phyloP scores from a whole-genome alignment of 345 rosid genomes.

The Cardamine occulta region DNA sequence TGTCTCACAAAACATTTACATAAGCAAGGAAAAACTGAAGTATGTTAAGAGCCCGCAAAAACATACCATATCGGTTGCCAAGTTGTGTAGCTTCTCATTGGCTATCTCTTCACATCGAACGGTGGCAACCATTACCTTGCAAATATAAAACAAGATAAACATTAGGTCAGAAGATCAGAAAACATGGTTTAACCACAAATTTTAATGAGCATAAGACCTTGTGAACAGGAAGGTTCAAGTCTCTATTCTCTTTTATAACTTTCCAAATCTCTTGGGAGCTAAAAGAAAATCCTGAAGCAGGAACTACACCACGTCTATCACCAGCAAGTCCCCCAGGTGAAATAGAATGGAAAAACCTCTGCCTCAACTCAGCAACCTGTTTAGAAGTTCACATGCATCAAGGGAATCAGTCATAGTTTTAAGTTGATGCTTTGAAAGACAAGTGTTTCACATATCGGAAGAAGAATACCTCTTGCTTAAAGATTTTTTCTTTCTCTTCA shows the following conservation, averaged over 20 bases:
- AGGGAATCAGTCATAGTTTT: neutral
- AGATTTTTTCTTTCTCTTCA: slow-evolving; percentile 76
- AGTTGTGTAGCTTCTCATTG: slow-evolving; percentile 53
- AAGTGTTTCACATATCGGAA: slow-evolving; percentile 6
- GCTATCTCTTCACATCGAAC: slow-evolving; percentile 97
- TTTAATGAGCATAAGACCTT: slow-evolving; percentile 53
- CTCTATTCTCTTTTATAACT: slow-evolving; percentile 84
- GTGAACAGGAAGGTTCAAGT: slow-evolving; percentile 96
- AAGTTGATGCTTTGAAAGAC: slow-evolving; percentile 8
- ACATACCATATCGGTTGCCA: slow-evolving; percentile 64
- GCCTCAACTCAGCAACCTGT: slow-evolving; percentile 78
- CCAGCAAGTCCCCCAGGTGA: slow-evolving; percentile 95
- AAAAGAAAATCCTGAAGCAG: slow-evolving; percentile 87
- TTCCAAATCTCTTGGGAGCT: slow-evolving; percentile 84
- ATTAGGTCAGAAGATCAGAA: neutral
- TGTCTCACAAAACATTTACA: slow-evolving; percentile 20
- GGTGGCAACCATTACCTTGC: slow-evolving; percentile 89
- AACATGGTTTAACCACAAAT: slow-evolving; percentile 16
- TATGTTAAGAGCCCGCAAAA: slow-evolving; percentile 17
- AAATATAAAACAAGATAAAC: slow-evolving; percentile 30
- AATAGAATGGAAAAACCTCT: slow-evolving; percentile 74
- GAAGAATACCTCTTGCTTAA: slow-evolving; percentile 69
- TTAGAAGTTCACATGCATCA: slow-evolving; percentile 30
- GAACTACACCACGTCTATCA: slow-evolving; percentile 84
- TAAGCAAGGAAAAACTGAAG: neutral